Percentiles rank a stretch among this genome's conserved stretches.
phyloP scores from a whole-genome alignment of 1,284 basidiomycete genomes.

The Malassezia psittaci region DNA sequence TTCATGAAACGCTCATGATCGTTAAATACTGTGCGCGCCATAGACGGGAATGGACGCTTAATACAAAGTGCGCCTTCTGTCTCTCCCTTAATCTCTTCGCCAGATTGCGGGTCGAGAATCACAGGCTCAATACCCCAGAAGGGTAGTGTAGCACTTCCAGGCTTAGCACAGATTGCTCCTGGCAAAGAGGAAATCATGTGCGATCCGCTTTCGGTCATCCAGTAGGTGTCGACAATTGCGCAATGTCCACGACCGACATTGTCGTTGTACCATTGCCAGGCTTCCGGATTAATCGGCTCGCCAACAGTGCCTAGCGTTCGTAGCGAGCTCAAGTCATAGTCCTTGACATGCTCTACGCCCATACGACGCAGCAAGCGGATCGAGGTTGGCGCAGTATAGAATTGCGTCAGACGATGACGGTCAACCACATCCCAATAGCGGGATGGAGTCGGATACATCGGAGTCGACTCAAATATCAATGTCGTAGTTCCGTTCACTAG shows the following conservation, averaged over 20 bases:
- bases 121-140: conserved; percentile 91
- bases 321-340: conserved; percentile 70
- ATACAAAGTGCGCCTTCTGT: conserved; percentile 86
- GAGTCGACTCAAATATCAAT: conserved; percentile 90
- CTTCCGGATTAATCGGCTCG: conserved; percentile 98
- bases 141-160: conserved; percentile 88
- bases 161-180: conserved; percentile 88
- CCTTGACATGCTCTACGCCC: conserved; percentile 74
- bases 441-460: conserved; percentile 87
- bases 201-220: conserved; percentile 91
- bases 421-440: conserved; percentile 95
- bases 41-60: conserved; percentile 83
- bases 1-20: conserved; percentile 88
- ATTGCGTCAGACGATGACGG: conserved; percentile 72
- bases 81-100: conserved; percentile 68
- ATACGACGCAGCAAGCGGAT: conserved; percentile 83
- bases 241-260: conserved; percentile 79
- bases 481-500: conserved; percentile 82
- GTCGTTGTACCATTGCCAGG: conserved; percentile 98
- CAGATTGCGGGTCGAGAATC: conserved; percentile 73
- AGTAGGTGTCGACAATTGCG: conserved; percentile 70
- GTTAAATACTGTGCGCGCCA: conserved; percentile 83
- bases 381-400: conserved; percentile 48
- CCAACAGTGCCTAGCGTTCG: conserved; percentile 86
- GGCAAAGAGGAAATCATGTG: conserved; percentile 92